These are phyloP conservation scores for Coriolopsis trogii DNA, from an alignment of 1,284 basidiomycete genomes.

Conservation along the genomic window DNA sequence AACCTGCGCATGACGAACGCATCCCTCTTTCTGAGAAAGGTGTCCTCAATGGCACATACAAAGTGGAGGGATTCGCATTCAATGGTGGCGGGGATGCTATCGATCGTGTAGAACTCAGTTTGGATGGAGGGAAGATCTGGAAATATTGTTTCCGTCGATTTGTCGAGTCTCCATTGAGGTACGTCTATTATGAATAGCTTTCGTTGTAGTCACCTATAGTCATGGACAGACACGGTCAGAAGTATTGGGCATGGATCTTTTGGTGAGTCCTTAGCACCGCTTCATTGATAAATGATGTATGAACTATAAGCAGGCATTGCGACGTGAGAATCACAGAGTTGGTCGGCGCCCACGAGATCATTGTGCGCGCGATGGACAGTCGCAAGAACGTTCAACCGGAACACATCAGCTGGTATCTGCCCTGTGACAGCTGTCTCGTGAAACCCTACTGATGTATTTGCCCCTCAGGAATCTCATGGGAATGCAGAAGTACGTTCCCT, in stretches of 20 bases:
- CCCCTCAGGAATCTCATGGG: slow-evolving; percentile 21
- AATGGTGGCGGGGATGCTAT: slow-evolving; percentile 26
- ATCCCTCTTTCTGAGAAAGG: slow-evolving; percentile 8
- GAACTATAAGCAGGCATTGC: slow-evolving; percentile 21
- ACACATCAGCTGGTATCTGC: slow-evolving; percentile 22
- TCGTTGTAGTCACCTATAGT: background rate
- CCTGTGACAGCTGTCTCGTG: background rate
- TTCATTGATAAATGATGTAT: background rate
- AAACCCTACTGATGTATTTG: no score
- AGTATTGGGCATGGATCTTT: slow-evolving; percentile 32
- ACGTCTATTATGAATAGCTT: background rate
- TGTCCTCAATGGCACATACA: slow-evolving; percentile 13
- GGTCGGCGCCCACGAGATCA: slow-evolving; percentile 19
- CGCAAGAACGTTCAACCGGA: slow-evolving; percentile 28
- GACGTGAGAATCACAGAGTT: slow-evolving; percentile 24
- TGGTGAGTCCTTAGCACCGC: slow-evolving; percentile 13
- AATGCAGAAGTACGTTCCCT: slow-evolving; percentile 27
- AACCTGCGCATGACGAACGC: slow-evolving; percentile 25
- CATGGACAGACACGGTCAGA: slow-evolving; percentile 25
- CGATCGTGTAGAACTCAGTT: slow-evolving; percentile 27
- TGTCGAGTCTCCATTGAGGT: slow-evolving; percentile 20
- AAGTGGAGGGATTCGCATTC: slow-evolving; percentile 26
- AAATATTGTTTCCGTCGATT: slow-evolving; percentile 27
- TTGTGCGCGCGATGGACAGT: slow-evolving; percentile 25
- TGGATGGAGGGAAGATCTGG: slow-evolving; percentile 29